Evolutionary conservation across 2,329 filamentous ascomycete species (phyloP).

Genomic region (Fusarium sp.): DNA sequence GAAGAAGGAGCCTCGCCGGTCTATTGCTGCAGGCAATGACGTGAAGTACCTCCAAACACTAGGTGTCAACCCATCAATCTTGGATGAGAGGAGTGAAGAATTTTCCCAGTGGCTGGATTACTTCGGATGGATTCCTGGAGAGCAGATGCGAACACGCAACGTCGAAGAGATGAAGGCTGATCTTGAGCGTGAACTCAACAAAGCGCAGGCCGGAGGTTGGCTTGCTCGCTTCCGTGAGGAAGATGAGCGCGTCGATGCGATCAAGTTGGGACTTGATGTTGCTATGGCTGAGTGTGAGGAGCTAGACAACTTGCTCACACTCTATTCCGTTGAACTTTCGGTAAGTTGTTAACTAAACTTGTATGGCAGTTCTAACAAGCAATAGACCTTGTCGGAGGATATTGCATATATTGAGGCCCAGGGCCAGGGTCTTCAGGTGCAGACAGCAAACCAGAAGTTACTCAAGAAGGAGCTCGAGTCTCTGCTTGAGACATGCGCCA

Average conservation of each 20-base stretch:
- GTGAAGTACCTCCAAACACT: conserved; percentile 81
- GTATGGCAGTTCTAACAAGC: conserved; percentile 21
- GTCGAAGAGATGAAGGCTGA: conserved; percentile 86
- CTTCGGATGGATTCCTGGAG: conserved; percentile 86
- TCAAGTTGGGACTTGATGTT: conserved; percentile 86
- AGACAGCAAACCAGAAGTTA: conserved; percentile 95
- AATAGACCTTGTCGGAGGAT: conserved; percentile 90
- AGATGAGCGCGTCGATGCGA: conserved; percentile 88
- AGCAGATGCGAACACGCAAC: conserved; percentile 78
- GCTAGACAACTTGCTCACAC: conserved; percentile 89
- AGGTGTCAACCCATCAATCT: conserved; percentile 80
- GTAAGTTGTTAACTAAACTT: conserved; percentile 62
- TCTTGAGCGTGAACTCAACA: conserved; percentile 87
- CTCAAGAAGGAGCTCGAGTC: conserved; percentile 90
- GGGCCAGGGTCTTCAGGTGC: conserved; percentile 95
- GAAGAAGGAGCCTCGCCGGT: conserved; percentile 65
- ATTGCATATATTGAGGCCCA: conserved; percentile 98
- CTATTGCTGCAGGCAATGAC: conserved; percentile 78
- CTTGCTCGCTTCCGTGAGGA: conserved; percentile 85
- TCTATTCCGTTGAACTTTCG: conserved; percentile 94
- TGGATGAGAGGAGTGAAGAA: conserved; percentile 81
- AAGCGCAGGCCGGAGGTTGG: conserved; percentile 94
- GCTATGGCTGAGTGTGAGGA: conserved; percentile 97
- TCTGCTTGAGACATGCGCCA: conserved; percentile 90
- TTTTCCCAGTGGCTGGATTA: conserved; percentile 87